Conservation (phyloP, 768 basidiomycete species). For the Tylopilus rubrobrunneus region DNA sequence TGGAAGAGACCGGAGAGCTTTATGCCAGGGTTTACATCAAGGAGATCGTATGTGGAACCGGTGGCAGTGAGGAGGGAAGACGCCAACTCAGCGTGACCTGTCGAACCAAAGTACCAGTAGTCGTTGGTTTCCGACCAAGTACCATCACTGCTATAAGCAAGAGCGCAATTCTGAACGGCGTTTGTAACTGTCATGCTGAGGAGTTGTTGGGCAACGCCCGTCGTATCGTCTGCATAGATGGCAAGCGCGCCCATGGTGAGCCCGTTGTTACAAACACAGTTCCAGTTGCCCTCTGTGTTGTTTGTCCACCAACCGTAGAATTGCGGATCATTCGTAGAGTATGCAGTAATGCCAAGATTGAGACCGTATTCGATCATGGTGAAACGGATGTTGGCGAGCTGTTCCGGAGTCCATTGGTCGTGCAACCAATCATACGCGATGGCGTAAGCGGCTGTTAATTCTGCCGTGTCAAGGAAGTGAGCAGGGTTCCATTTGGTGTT, state of each 20-base stretch:
- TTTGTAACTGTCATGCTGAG: slow-evolving; percentile 68
- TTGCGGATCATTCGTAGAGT: slow-evolving; percentile 32
- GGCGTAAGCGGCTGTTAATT: slow-evolving; percentile 83
- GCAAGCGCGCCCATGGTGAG: slow-evolving; percentile 87
- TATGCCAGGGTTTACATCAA: slow-evolving; percentile 67
- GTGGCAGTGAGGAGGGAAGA: slow-evolving; percentile 81
- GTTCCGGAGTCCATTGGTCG: slow-evolving; percentile 71
- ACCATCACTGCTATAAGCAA: slow-evolving; percentile 64
- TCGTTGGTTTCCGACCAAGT: slow-evolving; percentile 93
- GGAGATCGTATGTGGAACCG: slow-evolving; percentile 75
- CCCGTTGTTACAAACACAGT: slow-evolving; percentile 93
- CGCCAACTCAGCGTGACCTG: slow-evolving; percentile 85
- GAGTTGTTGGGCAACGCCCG: slow-evolving; percentile 63
- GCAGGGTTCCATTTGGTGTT: slow-evolving; percentile 76
- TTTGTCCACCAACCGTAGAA: slow-evolving; percentile 76
- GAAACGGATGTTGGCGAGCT: slow-evolving; percentile 62
- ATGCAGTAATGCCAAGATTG: slow-evolving; percentile 54
- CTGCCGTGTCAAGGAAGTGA: slow-evolving; percentile 94
- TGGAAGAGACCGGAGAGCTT: slow-evolving; percentile 78
- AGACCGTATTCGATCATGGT: slow-evolving; percentile 82
- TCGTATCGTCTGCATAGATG: slow-evolving; percentile 79
- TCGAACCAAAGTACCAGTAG: slow-evolving; percentile 95
- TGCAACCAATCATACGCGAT: slow-evolving; percentile 98
- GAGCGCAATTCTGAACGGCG: slow-evolving; percentile 73
- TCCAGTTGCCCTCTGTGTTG: slow-evolving; percentile 88